These are phyloP conservation scores for Tritrichomonas foetus DNA, from an alignment of 208 protist genomes.

Conservation along the genomic window DNA sequence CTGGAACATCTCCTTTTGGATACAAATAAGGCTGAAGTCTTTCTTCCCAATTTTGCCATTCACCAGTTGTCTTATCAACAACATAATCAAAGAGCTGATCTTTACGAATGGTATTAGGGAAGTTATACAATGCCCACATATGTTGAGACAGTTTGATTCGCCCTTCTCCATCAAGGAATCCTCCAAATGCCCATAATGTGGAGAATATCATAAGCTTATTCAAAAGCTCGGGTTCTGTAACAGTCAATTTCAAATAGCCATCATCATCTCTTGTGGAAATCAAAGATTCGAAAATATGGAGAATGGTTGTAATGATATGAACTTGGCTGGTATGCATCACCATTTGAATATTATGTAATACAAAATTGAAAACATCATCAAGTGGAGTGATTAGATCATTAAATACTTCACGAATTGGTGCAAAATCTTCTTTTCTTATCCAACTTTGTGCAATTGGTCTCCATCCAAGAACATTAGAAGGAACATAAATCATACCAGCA, in stretches of 20 bases:
- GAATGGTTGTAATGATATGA: constrained; percentile 46
- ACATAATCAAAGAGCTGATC: constrained; percentile 82
- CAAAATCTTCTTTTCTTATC: neutral
- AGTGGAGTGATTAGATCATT: neutral
- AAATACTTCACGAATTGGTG: neutral
- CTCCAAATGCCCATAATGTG: constrained; percentile 81
- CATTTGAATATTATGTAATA: constrained; percentile 39
- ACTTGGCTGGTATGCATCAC: constrained; percentile 50
- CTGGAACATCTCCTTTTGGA: constrained; percentile 53
- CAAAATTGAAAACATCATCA: constrained; percentile 48
- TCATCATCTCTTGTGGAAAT: constrained; percentile 38
- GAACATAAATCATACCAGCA: constrained; percentile 91
- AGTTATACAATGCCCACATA: constrained; percentile 60
- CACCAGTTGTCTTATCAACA: constrained; percentile 72
- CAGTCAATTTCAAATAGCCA: neutral
- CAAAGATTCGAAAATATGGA: constrained; percentile 47
- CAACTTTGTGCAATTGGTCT: constrained; percentile 58
- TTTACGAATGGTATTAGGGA: constrained; percentile 53
- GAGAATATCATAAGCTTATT: constrained; percentile 84
- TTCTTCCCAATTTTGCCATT: neutral
- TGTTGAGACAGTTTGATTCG: constrained; percentile 75
- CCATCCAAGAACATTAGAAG: constrained; percentile 81
- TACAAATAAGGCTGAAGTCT: neutral
- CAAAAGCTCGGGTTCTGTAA: constrained; percentile 47
- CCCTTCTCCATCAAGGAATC: constrained; percentile 79